phyloP scores from a whole-genome alignment of 331 rosid species.

The Malus hybrid region DNA sequence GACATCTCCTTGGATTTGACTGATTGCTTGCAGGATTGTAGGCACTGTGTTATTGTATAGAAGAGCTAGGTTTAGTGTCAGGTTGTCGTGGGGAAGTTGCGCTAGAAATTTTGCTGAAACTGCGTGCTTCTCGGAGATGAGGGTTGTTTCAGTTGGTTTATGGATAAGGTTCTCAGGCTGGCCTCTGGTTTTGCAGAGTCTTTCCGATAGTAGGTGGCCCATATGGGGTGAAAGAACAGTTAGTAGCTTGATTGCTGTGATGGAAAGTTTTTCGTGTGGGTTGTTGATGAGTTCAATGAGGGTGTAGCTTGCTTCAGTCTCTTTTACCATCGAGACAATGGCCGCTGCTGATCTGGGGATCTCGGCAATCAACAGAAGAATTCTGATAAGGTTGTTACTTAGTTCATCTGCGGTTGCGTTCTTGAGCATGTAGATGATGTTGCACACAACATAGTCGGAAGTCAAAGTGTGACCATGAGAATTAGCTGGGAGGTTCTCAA shows the following conservation, averaged over 20 bases:
- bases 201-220: conserved; percentile 25
- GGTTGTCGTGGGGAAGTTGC: conserved; percentile 32
- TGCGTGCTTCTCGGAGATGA: conserved; percentile 38
- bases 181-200: conserved; percentile 27
- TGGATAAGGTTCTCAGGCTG: conserved; percentile 29
- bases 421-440: conserved; percentile 28
- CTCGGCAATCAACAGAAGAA: conserved; percentile 25
- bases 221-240: conserved; percentile 28
- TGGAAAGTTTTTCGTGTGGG: conserved; percentile 21
- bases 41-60: conserved; percentile 26
- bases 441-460: conserved; percentile 30
- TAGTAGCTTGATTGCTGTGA: conserved; percentile 25
- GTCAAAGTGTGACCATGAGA: conserved; percentile 25
- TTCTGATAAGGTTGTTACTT: conserved; percentile 24
- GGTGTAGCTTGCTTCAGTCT: conserved; percentile 27
- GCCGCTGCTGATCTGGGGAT: conserved; percentile 21
- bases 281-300: conserved; percentile 25
- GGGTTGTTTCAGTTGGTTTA: conserved; percentile 5
- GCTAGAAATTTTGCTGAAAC: conserved; percentile 35
- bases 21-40: conserved; percentile 25
- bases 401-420: conserved; percentile 32
- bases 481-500: conserved; percentile 25
- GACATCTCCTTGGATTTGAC: conserved; percentile 17
- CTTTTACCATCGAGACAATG: conserved; percentile 21
- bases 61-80: conserved; percentile 29